Conservation (phyloP, 2,329 filamentous ascomycete species). For the Colletotrichum godetiae region DNA sequence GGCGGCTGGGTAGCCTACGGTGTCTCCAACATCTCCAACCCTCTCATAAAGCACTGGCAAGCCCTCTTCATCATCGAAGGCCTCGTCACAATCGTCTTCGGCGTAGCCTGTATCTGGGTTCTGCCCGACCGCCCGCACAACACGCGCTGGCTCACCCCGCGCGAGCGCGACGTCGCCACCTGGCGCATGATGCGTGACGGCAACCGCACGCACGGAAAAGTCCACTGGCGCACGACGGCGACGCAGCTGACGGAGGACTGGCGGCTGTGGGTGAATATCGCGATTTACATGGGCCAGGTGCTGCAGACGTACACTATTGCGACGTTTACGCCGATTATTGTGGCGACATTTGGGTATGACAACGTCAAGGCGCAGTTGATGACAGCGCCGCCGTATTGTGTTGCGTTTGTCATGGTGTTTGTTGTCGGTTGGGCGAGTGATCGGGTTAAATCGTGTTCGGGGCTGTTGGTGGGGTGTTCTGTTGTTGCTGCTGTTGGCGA, state of each 20-base stretch:
- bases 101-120: conserved; percentile 37
- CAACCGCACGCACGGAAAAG: conserved; percentile 30
- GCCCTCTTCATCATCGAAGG: conserved; percentile 50
- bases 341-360: conserved; percentile 38
- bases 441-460: conserved; percentile 33
- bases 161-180: conserved; percentile 36
- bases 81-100: conserved; percentile 46
- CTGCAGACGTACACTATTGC: conserved; percentile 35
- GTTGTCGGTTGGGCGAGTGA: conserved; percentile 34
- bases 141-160: conserved; percentile 35
- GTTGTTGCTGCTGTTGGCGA: conserved; percentile 25
- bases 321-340: conserved; percentile 38
- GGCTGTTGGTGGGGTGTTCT: conserved; percentile 31
- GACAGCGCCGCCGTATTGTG: conserved; percentile 36
- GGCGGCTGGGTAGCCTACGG: conserved; percentile 54
- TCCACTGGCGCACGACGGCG: conserved; percentile 30
- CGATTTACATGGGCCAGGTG: conserved; percentile 52
- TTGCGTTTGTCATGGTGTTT: conserved; percentile 36
- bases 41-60: conserved; percentile 40
- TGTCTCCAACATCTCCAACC: conserved; percentile 46
- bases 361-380: conserved; percentile 37
- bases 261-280: conserved; percentile 56
- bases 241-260: conserved; percentile 47
- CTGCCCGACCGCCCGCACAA: conserved; percentile 38
- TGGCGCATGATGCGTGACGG: conserved; percentile 38